Evolutionary conservation across 257 asterid species (phyloP).

Genomic region (Marsdenia floribunda): DNA sequence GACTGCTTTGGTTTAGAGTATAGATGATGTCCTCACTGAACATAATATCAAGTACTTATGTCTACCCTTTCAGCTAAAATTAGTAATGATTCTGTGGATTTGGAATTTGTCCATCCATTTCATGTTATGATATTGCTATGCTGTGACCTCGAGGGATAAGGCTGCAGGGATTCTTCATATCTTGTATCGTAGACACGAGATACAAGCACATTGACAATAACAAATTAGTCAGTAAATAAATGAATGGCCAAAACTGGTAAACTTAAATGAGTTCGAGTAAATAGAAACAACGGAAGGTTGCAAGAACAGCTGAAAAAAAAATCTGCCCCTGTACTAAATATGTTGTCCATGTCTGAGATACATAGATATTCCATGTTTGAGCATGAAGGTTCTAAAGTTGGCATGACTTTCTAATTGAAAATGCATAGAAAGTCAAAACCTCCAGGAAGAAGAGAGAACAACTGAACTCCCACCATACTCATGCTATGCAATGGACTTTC

Average conservation of each 20-base stretch:
- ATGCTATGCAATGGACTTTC: constrained; percentile 8
- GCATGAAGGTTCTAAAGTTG: too few species aligned
- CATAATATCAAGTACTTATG: neutral
- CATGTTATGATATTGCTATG: neutral
- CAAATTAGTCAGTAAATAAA: neutral
- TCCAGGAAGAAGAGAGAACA: neutral
- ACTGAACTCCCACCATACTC: neutral
- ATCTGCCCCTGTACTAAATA: too few species aligned
- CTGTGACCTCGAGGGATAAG: neutral
- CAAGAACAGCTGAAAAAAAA: too few species aligned
- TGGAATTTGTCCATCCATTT: neutral
- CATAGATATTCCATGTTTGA: too few species aligned
- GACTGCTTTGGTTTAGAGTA: neutral
- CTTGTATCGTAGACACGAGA: too few species aligned
- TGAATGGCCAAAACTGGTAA: neutral
- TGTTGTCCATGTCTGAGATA: too few species aligned
- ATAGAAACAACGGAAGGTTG: too few species aligned
- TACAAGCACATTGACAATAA: neutral
- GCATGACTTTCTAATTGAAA: neutral
- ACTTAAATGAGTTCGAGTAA: too few species aligned
- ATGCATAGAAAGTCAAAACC: neutral
- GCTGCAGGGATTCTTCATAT: neutral
- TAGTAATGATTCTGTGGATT: neutral
- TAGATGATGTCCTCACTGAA: neutral
- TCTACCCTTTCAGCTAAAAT: neutral